A percentile compares a stretch with the other conserved stretches of the same genome.
These are phyloP conservation scores for Saccharomyces jurei DNA, from an alignment of 805 yeast species.

Conservation along the genomic window DNA sequence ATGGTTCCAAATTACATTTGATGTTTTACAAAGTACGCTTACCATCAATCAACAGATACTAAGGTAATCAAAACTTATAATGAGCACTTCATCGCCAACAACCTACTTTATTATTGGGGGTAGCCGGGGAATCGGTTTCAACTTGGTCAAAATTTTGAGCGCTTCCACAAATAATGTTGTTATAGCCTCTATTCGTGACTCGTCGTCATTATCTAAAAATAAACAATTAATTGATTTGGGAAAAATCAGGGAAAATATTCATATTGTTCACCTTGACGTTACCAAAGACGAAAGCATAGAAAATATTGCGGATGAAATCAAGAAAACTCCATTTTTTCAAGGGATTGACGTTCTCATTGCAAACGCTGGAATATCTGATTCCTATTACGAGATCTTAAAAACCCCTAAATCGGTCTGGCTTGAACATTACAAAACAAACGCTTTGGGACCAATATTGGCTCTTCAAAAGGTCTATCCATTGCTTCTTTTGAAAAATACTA, in stretches of 20 bases:
- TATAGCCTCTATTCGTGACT: constrained; percentile 12
- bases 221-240: constrained; percentile 13
- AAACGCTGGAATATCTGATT: constrained; percentile 28
- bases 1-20: no score
- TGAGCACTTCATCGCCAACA: background rate
- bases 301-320: constrained; percentile 9
- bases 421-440: constrained; percentile 8
- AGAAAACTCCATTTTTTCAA: constrained; percentile 7
- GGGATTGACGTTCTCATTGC: constrained; percentile 27
- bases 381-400: constrained; percentile 17
- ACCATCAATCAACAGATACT: background rate
- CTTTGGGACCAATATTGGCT: constrained; percentile 9
- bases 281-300: constrained; percentile 14
- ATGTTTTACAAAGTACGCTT: no score
- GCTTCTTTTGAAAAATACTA: constrained; percentile 13
- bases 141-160: constrained; percentile 23
- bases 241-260: constrained; percentile 10
- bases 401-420: constrained; percentile 4
- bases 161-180: constrained; percentile 12
- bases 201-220: constrained; percentile 8
- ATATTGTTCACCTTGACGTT: constrained; percentile 19
- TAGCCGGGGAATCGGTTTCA: constrained; percentile 33
- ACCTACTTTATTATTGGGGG: constrained; percentile 33
- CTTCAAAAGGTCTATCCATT: constrained; percentile 15
- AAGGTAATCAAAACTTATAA: background rate